phyloP scores from a whole-genome alignment of 2,329 filamentous ascomycete genomes.

The Arthrobotrys megalospora region DNA sequence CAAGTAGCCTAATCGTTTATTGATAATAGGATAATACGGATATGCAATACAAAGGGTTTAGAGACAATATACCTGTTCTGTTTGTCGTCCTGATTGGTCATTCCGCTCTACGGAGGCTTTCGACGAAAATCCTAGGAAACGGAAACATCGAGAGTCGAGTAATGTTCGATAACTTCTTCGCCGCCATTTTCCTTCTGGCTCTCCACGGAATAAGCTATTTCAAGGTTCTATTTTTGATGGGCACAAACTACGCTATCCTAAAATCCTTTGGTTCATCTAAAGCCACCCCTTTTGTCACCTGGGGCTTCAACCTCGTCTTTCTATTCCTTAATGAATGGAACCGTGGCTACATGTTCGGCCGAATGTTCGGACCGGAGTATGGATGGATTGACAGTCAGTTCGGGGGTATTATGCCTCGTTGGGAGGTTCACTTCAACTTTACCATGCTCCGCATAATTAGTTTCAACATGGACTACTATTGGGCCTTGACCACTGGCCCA shows the following conservation, averaged over 20 bases:
- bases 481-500: slow-evolving; percentile 79
- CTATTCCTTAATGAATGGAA: slow-evolving; percentile 92
- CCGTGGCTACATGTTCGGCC: slow-evolving; percentile 80
- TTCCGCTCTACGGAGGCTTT: slow-evolving; percentile 66
- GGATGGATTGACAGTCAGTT: slow-evolving; percentile 78
- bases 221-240: slow-evolving; percentile 86
- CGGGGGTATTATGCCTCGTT: slow-evolving; percentile 86
- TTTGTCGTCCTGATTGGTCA: slow-evolving; percentile 74
- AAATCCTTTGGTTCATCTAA: slow-evolving; percentile 63
- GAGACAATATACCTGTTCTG: slow-evolving; percentile 87
- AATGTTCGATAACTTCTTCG: slow-evolving; percentile 87
- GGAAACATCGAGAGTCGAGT: slow-evolving; percentile 72
- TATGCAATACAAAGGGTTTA: slow-evolving; percentile 86
- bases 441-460: slow-evolving; percentile 93
- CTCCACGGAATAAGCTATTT: slow-evolving; percentile 88
- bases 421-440: slow-evolving; percentile 98
- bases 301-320: slow-evolving; percentile 88
- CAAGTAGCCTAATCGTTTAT: slow-evolving; percentile 21
- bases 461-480: slow-evolving; percentile 97
- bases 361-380: slow-evolving; percentile 70
- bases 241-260: slow-evolving; percentile 81
- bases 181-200: slow-evolving; percentile 80
- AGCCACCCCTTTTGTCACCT: slow-evolving; percentile 83
- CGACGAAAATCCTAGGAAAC: slow-evolving; percentile 73
- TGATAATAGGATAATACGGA: slow-evolving; percentile 84